Conservation (phyloP, 495 filamentous ascomycete genomes). For the Lasiosphaeria hispida region DNA sequence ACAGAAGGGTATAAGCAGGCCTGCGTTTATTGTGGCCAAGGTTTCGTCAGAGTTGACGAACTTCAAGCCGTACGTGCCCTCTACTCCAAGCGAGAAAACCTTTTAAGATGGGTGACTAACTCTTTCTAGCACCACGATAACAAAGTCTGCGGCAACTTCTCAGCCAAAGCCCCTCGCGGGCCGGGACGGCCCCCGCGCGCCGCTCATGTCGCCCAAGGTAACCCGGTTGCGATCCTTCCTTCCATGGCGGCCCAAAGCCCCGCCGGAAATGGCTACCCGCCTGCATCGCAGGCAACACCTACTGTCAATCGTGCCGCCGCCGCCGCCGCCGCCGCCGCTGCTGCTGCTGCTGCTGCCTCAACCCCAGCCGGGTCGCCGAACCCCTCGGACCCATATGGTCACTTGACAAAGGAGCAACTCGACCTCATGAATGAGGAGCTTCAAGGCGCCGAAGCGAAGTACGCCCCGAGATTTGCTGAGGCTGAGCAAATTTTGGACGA, state of each 20-base stretch:
- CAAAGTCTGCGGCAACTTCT: slow-evolving; percentile 33
- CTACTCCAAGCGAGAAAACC: background rate
- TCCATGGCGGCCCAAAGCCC: slow-evolving; percentile 10
- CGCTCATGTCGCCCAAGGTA: slow-evolving; percentile 9
- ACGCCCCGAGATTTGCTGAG: slow-evolving; percentile 38
- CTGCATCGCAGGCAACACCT: slow-evolving; percentile 16
- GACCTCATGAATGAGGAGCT: slow-evolving; percentile 37
- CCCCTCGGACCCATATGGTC: slow-evolving; percentile 38
- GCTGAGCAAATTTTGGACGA: slow-evolving; percentile 37
- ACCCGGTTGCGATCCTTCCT: slow-evolving; percentile 17
- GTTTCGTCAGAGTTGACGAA: slow-evolving; percentile 33
- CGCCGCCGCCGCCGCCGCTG: background rate
- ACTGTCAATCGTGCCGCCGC: background rate
- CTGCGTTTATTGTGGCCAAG: slow-evolving; percentile 41
- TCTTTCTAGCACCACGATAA: slow-evolving; percentile 32
- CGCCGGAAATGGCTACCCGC: slow-evolving; percentile 11
- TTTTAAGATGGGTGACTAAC: too few relatives aligned
- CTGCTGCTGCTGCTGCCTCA: background rate
- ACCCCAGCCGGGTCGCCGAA: slow-evolving; percentile 17
- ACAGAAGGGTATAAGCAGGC: slow-evolving; percentile 29
- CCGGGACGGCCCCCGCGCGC: slow-evolving; percentile 20
- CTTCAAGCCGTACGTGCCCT: slow-evolving; percentile 33
- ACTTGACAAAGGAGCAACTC: slow-evolving; percentile 30
- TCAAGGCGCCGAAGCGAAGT: slow-evolving; percentile 34
- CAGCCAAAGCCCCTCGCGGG: slow-evolving; percentile 4